phyloP scores from a whole-genome alignment of 495 filamentous ascomycete species.

The Cercophora sp. region DNA sequence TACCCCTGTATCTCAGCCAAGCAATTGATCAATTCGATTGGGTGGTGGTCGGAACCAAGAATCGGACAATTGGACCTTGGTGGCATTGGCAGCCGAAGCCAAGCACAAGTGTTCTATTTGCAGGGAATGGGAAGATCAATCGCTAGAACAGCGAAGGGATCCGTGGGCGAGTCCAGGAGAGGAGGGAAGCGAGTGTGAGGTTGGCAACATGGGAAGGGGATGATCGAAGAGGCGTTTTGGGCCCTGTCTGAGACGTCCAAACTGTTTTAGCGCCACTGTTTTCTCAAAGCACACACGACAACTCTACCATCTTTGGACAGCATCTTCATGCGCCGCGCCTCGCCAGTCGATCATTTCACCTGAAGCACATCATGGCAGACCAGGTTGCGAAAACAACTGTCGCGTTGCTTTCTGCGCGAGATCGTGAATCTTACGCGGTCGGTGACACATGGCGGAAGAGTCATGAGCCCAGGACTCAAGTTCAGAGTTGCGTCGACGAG shows the following conservation, averaged over 20 bases:
- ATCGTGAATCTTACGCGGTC: too few species aligned
- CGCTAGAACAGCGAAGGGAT: neutral
- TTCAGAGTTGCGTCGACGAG: neutral
- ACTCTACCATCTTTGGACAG: neutral
- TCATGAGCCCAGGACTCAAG: too few species aligned
- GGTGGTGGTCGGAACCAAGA: neutral
- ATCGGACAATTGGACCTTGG: neutral
- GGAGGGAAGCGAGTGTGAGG: neutral
- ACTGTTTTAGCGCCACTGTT: constrained; percentile 27
- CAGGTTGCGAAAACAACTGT: constrained; percentile 6
- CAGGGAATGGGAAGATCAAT: neutral
- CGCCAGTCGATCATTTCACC: constrained; percentile 10
- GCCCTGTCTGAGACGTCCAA: constrained; percentile 23
- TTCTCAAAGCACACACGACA: constrained; percentile 19
- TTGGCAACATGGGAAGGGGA: neutral
- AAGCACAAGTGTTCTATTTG: too few species aligned
- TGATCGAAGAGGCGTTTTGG: constrained; percentile 18
- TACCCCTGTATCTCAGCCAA: constrained; percentile 13
- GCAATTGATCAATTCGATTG: constrained; percentile 10
- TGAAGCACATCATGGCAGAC: constrained; percentile 11
- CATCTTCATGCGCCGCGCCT: constrained; percentile 10
- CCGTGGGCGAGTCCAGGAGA: neutral
- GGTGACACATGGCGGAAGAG: too few species aligned
- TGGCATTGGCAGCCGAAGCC: too few species aligned
- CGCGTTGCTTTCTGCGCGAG: too few species aligned